These are phyloP conservation scores for Pseudogymnoascus sp. DNA, from an alignment of 2,329 filamentous ascomycete species.

Conservation along the genomic window DNA sequence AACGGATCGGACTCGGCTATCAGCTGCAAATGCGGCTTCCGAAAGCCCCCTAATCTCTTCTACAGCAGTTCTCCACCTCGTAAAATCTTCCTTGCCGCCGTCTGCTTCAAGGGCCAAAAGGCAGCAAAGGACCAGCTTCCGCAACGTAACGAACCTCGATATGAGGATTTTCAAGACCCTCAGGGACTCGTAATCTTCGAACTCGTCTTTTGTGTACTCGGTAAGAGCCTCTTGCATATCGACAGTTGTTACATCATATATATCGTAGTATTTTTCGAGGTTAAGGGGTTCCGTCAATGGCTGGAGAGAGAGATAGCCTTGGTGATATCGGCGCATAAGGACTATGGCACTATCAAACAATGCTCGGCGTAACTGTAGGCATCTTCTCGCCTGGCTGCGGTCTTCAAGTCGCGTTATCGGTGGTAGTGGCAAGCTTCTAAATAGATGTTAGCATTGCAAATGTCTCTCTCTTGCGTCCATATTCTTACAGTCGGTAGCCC, in stretches of 20 bases:
- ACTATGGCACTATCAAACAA: conserved; percentile 62
- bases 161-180: conserved; percentile 74
- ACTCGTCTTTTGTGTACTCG: conserved; percentile 54
- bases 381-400: conserved; percentile 67
- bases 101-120: conserved; percentile 78
- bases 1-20: conserved; percentile 57
- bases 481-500: conserved; percentile 70
- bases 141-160: conserved; percentile 68
- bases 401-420: conserved; percentile 91
- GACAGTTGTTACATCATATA: conserved; percentile 69
- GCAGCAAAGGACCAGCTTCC: conserved; percentile 83
- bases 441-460: conserved; percentile 17
- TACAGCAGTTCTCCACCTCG: conserved; percentile 69
- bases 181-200: conserved; percentile 70
- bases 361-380: conserved; percentile 68
- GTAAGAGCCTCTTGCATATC: conserved; percentile 64
- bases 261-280: conserved; percentile 86
- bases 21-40: conserved; percentile 51
- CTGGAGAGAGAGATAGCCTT: conserved; percentile 60
- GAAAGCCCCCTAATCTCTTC: conserved; percentile 65
- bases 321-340: conserved; percentile 62
- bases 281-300: conserved; percentile 71
- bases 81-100: conserved; percentile 66
- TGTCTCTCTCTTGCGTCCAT: not conserved
- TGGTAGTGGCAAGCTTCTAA: conserved; percentile 76